Conservation (phyloP, 495 filamentous ascomycete genomes). For the Penicillium steckii region DNA sequence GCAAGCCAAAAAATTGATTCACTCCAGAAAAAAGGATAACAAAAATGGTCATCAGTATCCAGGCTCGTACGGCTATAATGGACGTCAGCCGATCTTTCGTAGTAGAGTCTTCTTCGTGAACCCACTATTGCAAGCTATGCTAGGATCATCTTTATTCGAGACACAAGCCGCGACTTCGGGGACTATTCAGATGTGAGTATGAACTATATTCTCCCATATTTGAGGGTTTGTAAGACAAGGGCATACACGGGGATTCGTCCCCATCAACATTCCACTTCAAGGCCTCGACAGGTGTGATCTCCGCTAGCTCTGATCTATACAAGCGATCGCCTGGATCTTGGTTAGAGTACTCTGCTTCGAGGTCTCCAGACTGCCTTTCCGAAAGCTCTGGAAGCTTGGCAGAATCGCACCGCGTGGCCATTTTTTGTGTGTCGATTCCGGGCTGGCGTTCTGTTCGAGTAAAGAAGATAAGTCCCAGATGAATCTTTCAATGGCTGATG, state of each 20-base stretch:
- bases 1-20: constrained; percentile 29
- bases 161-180: constrained; percentile 32
- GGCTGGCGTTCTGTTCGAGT: background rate
- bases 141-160: constrained; percentile 29
- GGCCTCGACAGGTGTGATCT: constrained; percentile 24
- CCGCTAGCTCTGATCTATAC: constrained; percentile 10
- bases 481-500: too few relatives aligned
- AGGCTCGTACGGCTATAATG: constrained; percentile 24
- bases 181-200: constrained; percentile 8
- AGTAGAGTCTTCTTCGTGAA: background rate
- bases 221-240: background rate
- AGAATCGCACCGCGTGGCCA: constrained; percentile 1
- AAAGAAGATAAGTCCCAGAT: background rate
- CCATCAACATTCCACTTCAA: constrained; percentile 30
- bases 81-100: background rate
- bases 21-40: constrained; percentile 26
- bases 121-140: constrained; percentile 23
- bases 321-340: constrained; percentile 2
- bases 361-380: background rate
- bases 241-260: constrained; percentile 28
- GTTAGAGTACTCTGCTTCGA: constrained; percentile 6
- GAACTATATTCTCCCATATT: background rate
- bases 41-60: constrained; percentile 26
- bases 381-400: constrained; percentile 2
- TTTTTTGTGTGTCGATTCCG: background rate